These are phyloP conservation scores for Nyssa sinensis DNA, from an alignment of 148 eudicot species.

Conservation along the genomic window DNA sequence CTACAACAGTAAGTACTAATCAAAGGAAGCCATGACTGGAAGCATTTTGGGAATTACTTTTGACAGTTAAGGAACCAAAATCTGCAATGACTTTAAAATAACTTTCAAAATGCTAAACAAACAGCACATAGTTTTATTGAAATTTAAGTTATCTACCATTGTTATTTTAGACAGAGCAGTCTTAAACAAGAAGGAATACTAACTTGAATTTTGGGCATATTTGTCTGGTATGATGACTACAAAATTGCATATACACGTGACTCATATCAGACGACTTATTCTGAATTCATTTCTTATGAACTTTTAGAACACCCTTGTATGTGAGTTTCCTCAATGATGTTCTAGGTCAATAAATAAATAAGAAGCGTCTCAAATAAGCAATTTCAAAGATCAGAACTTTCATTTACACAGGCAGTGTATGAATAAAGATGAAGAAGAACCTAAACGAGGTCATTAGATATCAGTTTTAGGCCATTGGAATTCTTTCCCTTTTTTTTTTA, in stretches of 20 bases:
- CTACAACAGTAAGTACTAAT: slow-evolving; percentile 27
- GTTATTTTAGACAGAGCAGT: background rate
- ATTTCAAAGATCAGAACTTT: background rate
- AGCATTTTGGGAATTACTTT: background rate
- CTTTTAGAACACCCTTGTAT: background rate
- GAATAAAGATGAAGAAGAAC: background rate
- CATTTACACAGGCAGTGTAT: background rate
- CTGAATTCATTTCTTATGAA: background rate
- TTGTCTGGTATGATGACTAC: background rate
- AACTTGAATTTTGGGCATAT: background rate
- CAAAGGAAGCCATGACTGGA: slow-evolving; percentile 5
- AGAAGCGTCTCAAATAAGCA: background rate
- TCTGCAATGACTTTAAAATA: background rate
- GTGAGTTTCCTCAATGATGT: background rate
- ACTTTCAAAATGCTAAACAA: background rate
- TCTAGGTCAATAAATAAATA: slow-evolving; percentile 2
- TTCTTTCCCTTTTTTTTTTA: background rate
- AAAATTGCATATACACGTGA: background rate
- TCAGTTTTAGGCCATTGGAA: background rate
- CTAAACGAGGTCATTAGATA: background rate
- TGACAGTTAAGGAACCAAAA: background rate
- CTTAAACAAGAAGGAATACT: background rate
- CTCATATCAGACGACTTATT: background rate
- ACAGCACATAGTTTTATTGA: background rate
- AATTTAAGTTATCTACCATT: background rate